Evolutionary conservation across 2,329 filamentous ascomycete species (phyloP), one percentile per base, ranked within the genome.

Genomic region (Cercospora sesami): DNA sequence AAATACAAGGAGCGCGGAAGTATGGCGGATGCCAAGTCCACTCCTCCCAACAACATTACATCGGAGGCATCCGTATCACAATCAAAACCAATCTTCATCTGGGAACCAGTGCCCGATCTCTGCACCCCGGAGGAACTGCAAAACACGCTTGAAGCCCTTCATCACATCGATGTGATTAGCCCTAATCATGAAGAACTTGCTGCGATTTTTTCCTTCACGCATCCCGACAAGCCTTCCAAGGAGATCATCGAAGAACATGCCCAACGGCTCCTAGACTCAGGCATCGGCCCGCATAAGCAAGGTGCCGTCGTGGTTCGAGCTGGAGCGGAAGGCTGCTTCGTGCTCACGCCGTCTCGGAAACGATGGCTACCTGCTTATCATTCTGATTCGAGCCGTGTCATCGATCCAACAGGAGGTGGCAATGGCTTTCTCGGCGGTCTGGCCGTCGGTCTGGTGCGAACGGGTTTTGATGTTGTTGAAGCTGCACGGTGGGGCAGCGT

Each of bases 371-470:
- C 91, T 12, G 91, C 94, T 7, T 94, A 90, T 76, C 91, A 94
- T 75, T 80, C 78, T 23, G 72, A 80, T 45, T 45, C 72, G 12
- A 76, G 76, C 0, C 86, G 82, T 67, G 92, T 97, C 1, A 82
- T 95, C n/a, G 95, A 98, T 79, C 94, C 94, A 0, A 98, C 95
- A 0, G 95, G 95, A 9, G 95, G 93, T 21, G 95, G 95, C 0
- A 99, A 99, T 79, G 90, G 91, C 0, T 98, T 97, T 74, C 83
- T 97, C 8, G 87, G 88, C 23, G 87, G 86, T 1, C 75, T 90
- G 67, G 83, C 86, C 6, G 82, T 89, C 23, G 86, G 84, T 1
- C 78, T 89, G 71, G 81, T 86, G 21, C 81, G 83, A 67, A 90
- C 68, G 0, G 72, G 89, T 84, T 33, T 81, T 53, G 74, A 79